These are phyloP conservation scores for Starmerella sp. DNA, from an alignment of 805 yeast species.

Conservation along the genomic window DNA sequence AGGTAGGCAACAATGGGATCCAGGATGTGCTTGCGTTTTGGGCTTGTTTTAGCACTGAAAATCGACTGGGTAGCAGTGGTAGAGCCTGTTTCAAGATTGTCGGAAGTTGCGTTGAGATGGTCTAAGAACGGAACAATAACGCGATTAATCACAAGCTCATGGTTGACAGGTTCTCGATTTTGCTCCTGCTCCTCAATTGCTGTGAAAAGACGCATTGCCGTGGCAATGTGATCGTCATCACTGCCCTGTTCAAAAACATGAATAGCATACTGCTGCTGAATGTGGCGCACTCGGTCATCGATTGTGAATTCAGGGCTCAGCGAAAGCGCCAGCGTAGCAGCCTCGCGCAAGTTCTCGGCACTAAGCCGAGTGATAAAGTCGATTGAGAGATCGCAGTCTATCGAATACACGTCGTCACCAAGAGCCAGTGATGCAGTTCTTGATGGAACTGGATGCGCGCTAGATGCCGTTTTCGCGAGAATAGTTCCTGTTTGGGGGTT, in stretches of 20 bases:
- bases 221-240: neutral
- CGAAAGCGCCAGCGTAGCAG: constrained; percentile 13
- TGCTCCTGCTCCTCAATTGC: constrained; percentile 15
- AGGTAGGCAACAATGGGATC: constrained; percentile 16
- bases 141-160: neutral
- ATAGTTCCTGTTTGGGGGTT: constrained; percentile 14
- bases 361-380: neutral
- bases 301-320: constrained; percentile 1
- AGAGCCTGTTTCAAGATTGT: neutral
- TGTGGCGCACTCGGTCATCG: constrained; percentile 2
- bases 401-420: neutral
- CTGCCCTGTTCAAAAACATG: constrained; percentile 9
- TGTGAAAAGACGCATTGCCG: constrained; percentile 15
- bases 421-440: neutral
- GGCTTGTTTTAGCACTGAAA: constrained; percentile 1
- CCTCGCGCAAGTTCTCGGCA: constrained; percentile 5
- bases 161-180: neutral
- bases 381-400: neutral
- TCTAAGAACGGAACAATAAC: constrained; percentile 4
- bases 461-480: neutral
- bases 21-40: constrained; percentile 5
- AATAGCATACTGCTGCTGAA: constrained; percentile 11
- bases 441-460: neutral
- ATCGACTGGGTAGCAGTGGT: neutral
- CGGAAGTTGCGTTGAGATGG: neutral